These are phyloP conservation scores for Blepharisma undulans DNA, from an alignment of 169 alveolate species.

Conservation along the genomic window DNA sequence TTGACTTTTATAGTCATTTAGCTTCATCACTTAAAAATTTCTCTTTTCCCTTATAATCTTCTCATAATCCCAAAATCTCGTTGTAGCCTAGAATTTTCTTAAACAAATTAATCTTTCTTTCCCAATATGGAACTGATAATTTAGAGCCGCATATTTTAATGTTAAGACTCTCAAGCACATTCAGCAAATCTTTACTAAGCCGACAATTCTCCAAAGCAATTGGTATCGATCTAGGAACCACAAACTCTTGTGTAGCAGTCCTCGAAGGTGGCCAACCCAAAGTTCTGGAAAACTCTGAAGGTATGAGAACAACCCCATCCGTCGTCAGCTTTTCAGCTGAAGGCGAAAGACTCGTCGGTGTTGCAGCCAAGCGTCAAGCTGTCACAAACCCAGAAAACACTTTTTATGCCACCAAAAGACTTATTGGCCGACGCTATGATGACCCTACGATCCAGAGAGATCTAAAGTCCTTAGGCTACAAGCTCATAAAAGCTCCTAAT, in stretches of 20 bases:
- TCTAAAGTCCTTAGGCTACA: slow-evolving; percentile 94
- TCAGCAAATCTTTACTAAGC: neutral
- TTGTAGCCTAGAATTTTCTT: neutral
- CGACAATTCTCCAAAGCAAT: slow-evolving; percentile 68
- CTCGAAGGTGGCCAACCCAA: slow-evolving; percentile 97
- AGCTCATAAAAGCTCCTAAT: slow-evolving; percentile 94
- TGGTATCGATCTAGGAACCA: slow-evolving; percentile 99
- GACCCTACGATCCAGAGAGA: slow-evolving; percentile 97
- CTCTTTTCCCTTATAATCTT: neutral
- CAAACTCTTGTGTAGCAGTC: slow-evolving; percentile 98
- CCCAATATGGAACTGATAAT: neutral
- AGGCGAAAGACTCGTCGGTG: slow-evolving; percentile 95
- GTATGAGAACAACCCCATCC: slow-evolving; percentile 98
- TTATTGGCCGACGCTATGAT: slow-evolving; percentile 95
- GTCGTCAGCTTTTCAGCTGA: slow-evolving; percentile 97
- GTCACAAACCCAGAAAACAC: slow-evolving; percentile 97
- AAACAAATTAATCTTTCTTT: neutral
- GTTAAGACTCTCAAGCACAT: neutral
- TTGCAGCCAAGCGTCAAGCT: slow-evolving; percentile 97
- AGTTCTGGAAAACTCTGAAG: slow-evolving; percentile 96
- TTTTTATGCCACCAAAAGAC: slow-evolving; percentile 94
- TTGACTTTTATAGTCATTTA: no score
- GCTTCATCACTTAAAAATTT: neutral
- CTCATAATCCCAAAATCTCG: neutral
- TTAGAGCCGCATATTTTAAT: neutral